Evolutionary conservation across 2,329 filamentous ascomycete species (phyloP).

Genomic region (Diaporthe batatas): DNA sequence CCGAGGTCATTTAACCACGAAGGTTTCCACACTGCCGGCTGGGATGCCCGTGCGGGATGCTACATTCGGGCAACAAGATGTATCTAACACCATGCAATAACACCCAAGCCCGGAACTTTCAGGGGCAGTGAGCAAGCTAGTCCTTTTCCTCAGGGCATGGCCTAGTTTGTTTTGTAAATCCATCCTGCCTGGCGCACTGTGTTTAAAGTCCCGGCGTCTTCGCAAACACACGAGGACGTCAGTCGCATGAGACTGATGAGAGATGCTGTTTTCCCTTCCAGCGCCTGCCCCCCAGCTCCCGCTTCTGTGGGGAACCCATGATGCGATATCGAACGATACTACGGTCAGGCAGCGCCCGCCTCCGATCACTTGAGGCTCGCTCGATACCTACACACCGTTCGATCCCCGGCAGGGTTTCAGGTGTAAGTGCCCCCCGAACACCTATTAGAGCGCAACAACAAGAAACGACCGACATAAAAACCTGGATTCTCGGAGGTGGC

Average conservation of each 20-base stretch:
- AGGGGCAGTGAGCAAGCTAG: not conserved
- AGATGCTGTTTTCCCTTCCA: not conserved
- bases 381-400: no score
- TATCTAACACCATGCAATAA: not conserved
- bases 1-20: not conserved
- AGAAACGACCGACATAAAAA: not conserved
- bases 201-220: not conserved
- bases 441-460: not conserved
- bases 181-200: not conserved
- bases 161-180: no score
- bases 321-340: not conserved
- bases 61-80: not conserved
- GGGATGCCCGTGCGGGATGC: not conserved
- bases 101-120: not conserved
- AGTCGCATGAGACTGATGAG: not conserved
- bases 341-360: no score
- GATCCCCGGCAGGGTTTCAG: not conserved
- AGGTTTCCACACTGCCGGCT: not conserved
- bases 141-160: not conserved
- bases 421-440: no score
- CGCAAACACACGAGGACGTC: not conserved
- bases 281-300: no score
- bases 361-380: not conserved
- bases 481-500: not conserved
- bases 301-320: not conserved